Evolutionary conservation across 257 asterid species (phyloP), one percentile per base, ranked within the genome.

Genomic region (Oldenlandia corymbosa): DNA sequence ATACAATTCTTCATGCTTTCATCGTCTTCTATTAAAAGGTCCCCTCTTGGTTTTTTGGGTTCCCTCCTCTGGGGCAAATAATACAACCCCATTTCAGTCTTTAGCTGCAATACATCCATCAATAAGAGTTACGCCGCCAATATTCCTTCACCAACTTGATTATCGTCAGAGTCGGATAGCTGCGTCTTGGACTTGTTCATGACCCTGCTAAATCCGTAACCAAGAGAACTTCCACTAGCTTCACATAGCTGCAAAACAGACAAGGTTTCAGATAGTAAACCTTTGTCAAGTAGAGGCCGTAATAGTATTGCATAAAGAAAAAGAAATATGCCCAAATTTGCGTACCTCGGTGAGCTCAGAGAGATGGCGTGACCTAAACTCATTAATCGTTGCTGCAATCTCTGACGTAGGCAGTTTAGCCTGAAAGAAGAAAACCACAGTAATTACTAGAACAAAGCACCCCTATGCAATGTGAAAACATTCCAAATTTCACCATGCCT

Each of bases 271-370:
- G 50, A 49, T 31, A 7, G 57, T 31, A 63, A 1, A 24, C 47
- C 1, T 14, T 5, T 1, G 21, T 4, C 31, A 14, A 31, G 12
- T 0, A 6, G 17, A 18, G 23, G 41, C 13, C 0, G 12, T 16
- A 31, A 36, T 34, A 34, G 4, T 34, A 4, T 34, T 0, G 1
- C 6, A 4, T 23, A 1, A 6, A 1, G 3, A 41, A 3, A 46
- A 36, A 18, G 6, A 12, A n/a, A 36, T 28, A 32, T 9, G n/a
- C 16, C 36, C 30, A 18, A 66, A 51, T 37, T 12, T 43, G 13
- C 26, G 27, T 81, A 90, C 97, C 97, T 93, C 99, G 2, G 95
- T 83, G 13, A 93, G 96, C 88, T 93, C 99, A 28, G 99, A 83
- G 66, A 93, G 96, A 76, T 93, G 99, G 69, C 96, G 97, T 49